Conservation (phyloP, 2,329 filamentous ascomycete species). For the Cercospora sp. region DNA sequence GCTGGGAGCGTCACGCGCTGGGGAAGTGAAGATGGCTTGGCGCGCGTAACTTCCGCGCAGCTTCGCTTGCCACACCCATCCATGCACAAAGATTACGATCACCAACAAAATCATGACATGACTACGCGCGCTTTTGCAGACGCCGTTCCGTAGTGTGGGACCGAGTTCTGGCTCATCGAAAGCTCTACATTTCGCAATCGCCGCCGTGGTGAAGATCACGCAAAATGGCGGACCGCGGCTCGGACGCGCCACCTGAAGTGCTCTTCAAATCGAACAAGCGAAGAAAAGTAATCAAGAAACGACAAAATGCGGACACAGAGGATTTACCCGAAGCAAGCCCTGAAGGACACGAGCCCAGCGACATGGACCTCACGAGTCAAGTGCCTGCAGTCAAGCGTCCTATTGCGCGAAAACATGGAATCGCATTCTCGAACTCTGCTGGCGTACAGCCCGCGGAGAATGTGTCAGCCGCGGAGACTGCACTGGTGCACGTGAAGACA, state of each 20-base stretch:
- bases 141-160: not conserved
- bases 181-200: not conserved
- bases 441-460: not conserved
- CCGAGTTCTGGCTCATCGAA: not conserved
- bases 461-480: slow-evolving; percentile 6
- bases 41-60: not conserved
- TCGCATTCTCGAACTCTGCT: slow-evolving; percentile 30
- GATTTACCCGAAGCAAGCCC: slow-evolving; percentile 12
- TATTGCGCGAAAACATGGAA: slow-evolving; percentile 32
- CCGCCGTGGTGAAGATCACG: not conserved
- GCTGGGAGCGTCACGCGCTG: not conserved
- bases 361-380: not conserved
- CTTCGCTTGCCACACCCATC: not conserved
- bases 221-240: not conserved
- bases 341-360: not conserved
- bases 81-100: not conserved
- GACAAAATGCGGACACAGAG: slow-evolving; percentile 36
- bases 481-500: slow-evolving; percentile 20
- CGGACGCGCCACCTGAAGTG: slow-evolving; percentile 26
- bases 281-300: slow-evolving; percentile 53
- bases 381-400: slow-evolving; percentile 20
- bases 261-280: slow-evolving; percentile 53
- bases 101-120: not conserved
- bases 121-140: not conserved
- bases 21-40: not conserved